These are phyloP conservation scores for Neurospora sp. DNA, from an alignment of 495 filamentous ascomycete species.

Conservation along the genomic window DNA sequence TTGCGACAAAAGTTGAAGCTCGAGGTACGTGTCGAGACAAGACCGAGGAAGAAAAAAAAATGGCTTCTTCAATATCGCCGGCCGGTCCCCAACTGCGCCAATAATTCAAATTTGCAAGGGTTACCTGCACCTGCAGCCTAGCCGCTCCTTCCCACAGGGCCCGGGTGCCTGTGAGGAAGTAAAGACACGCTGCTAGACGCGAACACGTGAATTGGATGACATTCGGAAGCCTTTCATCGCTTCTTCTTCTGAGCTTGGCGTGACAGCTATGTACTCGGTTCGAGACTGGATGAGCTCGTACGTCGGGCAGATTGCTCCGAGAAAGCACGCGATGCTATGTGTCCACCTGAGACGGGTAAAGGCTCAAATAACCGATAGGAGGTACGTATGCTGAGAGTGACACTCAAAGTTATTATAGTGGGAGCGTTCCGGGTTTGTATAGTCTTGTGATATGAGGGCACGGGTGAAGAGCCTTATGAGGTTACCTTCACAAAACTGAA, in stretches of 20 bases:
- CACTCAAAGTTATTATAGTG: not conserved
- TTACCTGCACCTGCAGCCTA: not conserved
- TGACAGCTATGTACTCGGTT: not conserved
- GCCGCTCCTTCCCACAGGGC: conserved; percentile 9
- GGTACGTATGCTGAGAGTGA: not conserved
- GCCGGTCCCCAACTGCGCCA: not conserved
- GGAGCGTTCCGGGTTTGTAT: not conserved
- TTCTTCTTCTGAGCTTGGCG: not conserved
- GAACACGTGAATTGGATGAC: conserved; percentile 17
- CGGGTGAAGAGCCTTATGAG: not conserved
- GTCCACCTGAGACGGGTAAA: not conserved
- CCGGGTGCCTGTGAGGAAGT: conserved; percentile 11
- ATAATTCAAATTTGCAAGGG: not conserved
- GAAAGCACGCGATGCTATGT: not conserved
- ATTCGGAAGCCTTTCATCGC: not conserved
- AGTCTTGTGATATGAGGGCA: not conserved
- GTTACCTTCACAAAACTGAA: not conserved
- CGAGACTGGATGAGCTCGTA: not conserved
- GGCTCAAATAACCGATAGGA: not conserved
- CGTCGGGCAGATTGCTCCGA: not conserved
- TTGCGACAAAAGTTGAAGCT: not conserved
- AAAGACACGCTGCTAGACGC: conserved; percentile 21
- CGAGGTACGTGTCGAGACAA: not conserved
- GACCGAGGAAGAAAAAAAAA: not conserved
- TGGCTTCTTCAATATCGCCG: not conserved